phyloP scores from a whole-genome alignment of 306 rosid genomes.

The Casuarina glauca region DNA sequence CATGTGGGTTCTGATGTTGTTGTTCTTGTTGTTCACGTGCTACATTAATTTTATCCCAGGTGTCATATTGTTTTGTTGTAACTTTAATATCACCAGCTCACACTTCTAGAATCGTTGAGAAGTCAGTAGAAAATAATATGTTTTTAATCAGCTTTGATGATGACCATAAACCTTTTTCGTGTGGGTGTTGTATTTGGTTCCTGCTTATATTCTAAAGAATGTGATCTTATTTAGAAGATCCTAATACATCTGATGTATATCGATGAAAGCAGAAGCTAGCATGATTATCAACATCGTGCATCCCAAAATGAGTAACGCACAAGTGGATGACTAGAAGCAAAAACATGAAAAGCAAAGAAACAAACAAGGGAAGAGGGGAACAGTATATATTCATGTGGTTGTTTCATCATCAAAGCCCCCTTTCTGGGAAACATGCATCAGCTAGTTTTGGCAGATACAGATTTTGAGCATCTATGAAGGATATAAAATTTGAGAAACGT shows the following conservation, averaged over 20 bases:
- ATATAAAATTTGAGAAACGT: slow-evolving; percentile 27
- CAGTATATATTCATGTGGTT: background rate
- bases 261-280: background rate
- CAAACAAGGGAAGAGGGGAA: background rate
- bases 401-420: slow-evolving; percentile 19
- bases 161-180: background rate
- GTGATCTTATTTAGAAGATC: background rate
- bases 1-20: slow-evolving; percentile 22
- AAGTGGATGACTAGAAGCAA: background rate
- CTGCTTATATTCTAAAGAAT: background rate
- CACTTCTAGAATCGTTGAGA: background rate
- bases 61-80: background rate
- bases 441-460: slow-evolving; percentile 37
- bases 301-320: background rate
- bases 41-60: background rate
- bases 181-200: background rate
- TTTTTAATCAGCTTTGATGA: background rate
- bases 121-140: background rate
- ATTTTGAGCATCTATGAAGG: slow-evolving; percentile 39
- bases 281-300: background rate
- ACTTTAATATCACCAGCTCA: background rate
- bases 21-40: background rate
- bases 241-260: too few species aligned
- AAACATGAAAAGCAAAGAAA: too few species aligned
- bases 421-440: slow-evolving; percentile 32